These are phyloP conservation scores for Suillus sp. DNA, from an alignment of 768 basidiomycete species.

Conservation along the genomic window DNA sequence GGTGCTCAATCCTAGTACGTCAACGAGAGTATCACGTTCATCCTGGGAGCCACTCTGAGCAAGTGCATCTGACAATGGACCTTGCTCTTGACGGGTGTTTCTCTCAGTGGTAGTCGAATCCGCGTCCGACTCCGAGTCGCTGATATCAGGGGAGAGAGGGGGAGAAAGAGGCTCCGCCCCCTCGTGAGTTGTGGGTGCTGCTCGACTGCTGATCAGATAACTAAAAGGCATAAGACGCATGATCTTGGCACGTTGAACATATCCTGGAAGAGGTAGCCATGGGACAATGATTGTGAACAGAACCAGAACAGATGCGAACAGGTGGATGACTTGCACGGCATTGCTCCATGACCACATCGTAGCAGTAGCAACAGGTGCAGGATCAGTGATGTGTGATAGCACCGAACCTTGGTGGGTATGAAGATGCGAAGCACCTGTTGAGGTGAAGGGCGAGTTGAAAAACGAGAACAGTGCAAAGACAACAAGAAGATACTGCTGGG, in stretches of 20 bases:
- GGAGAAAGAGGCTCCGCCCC: slow-evolving; percentile 29
- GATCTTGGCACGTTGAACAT: slow-evolving; percentile 25
- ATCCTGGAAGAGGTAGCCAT: slow-evolving; percentile 40
- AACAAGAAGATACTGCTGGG: slow-evolving; percentile 74
- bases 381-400: slow-evolving; percentile 42
- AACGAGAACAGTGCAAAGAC: slow-evolving; percentile 85
- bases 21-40: slow-evolving; percentile 42
- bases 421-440: slow-evolving; percentile 34
- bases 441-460: slow-evolving; percentile 73
- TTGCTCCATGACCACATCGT: slow-evolving; percentile 50
- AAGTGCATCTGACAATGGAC: slow-evolving; percentile 32
- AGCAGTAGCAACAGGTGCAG: slow-evolving; percentile 14
- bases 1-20: slow-evolving; percentile 41
- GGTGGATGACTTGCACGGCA: slow-evolving; percentile 62
- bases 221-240: slow-evolving; percentile 31
- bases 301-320: slow-evolving; percentile 64
- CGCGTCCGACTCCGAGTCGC: slow-evolving; percentile 29
- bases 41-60: slow-evolving; percentile 37
- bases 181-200: slow-evolving; percentile 9
- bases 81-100: slow-evolving; percentile 23
- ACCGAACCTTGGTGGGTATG: slow-evolving; percentile 64
- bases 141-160: slow-evolving; percentile 28
- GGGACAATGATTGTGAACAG: slow-evolving; percentile 57
- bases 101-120: slow-evolving; percentile 34
- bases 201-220: slow-evolving; percentile 14